phyloP scores from a whole-genome alignment of 805 yeast genomes.

The Babjeviella inositovora region DNA sequence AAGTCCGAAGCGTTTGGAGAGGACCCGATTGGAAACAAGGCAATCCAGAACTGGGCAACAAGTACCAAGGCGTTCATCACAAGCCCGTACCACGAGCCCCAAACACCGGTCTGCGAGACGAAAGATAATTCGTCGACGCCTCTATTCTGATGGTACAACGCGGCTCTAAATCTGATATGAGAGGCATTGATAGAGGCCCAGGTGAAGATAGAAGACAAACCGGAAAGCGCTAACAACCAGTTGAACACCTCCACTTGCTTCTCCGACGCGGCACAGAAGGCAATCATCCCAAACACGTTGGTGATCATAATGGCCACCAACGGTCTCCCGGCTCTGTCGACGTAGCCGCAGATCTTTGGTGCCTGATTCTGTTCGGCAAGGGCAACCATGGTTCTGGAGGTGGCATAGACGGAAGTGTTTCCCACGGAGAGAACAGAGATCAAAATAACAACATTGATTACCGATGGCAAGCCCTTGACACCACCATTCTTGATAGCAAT shows the following conservation, averaged over 20 bases:
- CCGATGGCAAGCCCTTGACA: conserved; percentile 16
- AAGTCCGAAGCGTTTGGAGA: conserved; percentile 9
- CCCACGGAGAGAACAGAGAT: conserved; percentile 26
- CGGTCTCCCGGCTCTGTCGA: conserved; percentile 35
- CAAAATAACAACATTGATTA: conserved; percentile 22
- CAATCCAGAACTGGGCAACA: conserved; percentile 29
- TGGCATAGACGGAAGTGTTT: conserved; percentile 39
- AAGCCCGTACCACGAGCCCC: conserved; percentile 22
- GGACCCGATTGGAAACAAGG: conserved; percentile 23
- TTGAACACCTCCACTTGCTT: conserved; percentile 23
- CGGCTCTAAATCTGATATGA: conserved; percentile 27
- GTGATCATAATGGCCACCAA: conserved; percentile 23
- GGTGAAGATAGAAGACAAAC: conserved; percentile 28
- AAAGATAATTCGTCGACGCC: conserved; percentile 21
- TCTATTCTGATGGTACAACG: conserved; percentile 23
- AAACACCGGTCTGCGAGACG: conserved; percentile 21
- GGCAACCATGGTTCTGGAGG: conserved; percentile 33
- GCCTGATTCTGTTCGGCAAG: conserved; percentile 28
- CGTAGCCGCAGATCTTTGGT: conserved; percentile 23
- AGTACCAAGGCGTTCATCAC: conserved; percentile 17
- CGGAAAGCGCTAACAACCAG: conserved; percentile 33
- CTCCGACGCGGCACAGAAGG: conserved; percentile 25
- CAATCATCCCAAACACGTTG: conserved; percentile 20
- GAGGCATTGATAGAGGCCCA: conserved; percentile 30
- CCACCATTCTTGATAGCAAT: conserved; percentile 22